A percentile compares a stretch with the other conserved stretches of the same genome.
Evolutionary conservation across 1,284 basidiomycete species (phyloP).

Genomic region (Ceratobasidium sp.): DNA sequence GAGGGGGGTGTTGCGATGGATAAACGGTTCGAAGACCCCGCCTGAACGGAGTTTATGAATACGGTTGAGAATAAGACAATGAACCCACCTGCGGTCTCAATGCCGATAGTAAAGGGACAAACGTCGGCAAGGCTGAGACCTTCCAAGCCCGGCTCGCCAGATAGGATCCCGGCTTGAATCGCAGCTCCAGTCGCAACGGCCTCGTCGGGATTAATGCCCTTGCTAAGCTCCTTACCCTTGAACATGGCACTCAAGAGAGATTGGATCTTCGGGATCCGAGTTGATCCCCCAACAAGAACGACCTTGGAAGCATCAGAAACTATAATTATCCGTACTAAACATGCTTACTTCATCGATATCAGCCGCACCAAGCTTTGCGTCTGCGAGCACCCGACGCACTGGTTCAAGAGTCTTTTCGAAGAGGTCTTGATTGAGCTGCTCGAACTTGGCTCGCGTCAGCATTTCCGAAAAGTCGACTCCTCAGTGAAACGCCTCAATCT

Average conservation of each 20-base stretch:
- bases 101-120: conserved; percentile 60
- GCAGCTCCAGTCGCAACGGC: conserved; percentile 99
- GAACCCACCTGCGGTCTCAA: not conserved
- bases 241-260: conserved; percentile 68
- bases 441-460: conserved; percentile 71
- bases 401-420: conserved; percentile 75
- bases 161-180: conserved; percentile 85
- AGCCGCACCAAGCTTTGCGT: conserved; percentile 72
- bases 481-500: conserved; percentile 71
- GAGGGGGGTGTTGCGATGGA: conserved; percentile 71
- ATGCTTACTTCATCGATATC: conserved; percentile 71
- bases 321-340: no score
- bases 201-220: conserved; percentile 96
- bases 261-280: conserved; percentile 72
- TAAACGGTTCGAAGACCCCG: conserved; percentile 72
- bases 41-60: no score
- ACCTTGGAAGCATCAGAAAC: no score
- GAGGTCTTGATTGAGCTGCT: conserved; percentile 73
- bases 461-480: conserved; percentile 71
- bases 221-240: conserved; percentile 64
- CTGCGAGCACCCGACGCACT: conserved; percentile 72
- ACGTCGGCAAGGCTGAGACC: conserved; percentile 64
- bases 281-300: conserved; percentile 71
- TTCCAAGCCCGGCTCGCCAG: conserved; percentile 62
- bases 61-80: no score